Conservation (phyloP, 2,329 filamentous ascomycete genomes). For the Colletotrichum filicis region DNA sequence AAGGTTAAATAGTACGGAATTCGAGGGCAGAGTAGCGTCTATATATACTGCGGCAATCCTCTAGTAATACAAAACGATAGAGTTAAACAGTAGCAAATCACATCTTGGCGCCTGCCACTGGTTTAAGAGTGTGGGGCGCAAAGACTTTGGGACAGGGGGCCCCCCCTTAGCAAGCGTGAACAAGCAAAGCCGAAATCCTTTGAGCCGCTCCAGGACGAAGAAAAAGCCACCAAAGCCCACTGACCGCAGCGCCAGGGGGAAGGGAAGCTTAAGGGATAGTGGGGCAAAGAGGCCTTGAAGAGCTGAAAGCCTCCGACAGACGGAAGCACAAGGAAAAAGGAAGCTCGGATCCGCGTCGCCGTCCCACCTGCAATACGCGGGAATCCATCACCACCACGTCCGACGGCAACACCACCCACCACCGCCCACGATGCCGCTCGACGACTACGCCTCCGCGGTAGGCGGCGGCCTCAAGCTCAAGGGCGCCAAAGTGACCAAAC, state of each 20-base stretch:
- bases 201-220: background rate
- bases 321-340: background rate
- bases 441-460: constrained; percentile 76
- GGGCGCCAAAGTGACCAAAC: constrained; percentile 73
- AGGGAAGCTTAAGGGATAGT: too few species aligned
- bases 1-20: too few species aligned
- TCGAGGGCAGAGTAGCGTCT: too few species aligned
- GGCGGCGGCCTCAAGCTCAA: constrained; percentile 87
- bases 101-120: constrained; percentile 28
- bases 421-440: constrained; percentile 68
- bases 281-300: constrained; percentile 1
- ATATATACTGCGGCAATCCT: too few species aligned
- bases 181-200: background rate
- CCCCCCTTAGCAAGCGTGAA: background rate
- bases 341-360: background rate
- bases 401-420: background rate
- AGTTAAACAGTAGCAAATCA: too few species aligned
- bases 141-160: constrained; percentile 1
- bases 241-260: background rate
- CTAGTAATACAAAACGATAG: too few species aligned
- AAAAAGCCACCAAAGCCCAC: constrained; percentile 19
- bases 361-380: constrained; percentile 19
- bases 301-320: background rate
- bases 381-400: background rate
- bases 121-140: constrained; percentile 19